Evolutionary conservation across 2,329 filamentous ascomycete species (phyloP).

Genomic region (Drechslerella coelobrocha): DNA sequence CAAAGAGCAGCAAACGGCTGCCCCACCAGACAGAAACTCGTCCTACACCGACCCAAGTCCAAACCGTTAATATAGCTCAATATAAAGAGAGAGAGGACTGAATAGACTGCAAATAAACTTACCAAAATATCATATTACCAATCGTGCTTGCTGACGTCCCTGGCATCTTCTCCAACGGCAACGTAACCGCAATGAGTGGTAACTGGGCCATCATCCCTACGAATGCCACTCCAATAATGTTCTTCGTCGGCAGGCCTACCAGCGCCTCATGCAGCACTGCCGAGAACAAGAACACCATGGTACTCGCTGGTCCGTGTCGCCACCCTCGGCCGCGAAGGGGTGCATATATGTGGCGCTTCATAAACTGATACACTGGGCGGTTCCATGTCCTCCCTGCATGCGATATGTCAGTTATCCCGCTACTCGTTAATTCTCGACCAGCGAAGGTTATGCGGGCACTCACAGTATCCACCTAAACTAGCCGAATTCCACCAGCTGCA

Average conservation of each 20-base stretch:
- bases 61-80: too few relatives aligned
- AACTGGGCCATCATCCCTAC: constrained; percentile 92
- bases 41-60: constrained; percentile 53
- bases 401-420: background rate
- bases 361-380: constrained; percentile 95
- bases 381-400: constrained; percentile 86
- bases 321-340: constrained; percentile 86
- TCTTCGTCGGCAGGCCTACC: constrained; percentile 93
- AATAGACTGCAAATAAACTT: background rate
- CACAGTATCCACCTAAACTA: constrained; percentile 76
- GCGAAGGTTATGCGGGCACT: constrained; percentile 1
- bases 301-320: constrained; percentile 72
- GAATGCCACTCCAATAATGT: constrained; percentile 90
- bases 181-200: constrained; percentile 81
- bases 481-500: constrained; percentile 87
- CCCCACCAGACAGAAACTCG: constrained; percentile 92
- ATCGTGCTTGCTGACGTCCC: constrained; percentile 74
- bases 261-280: constrained; percentile 89
- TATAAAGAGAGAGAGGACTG: too few relatives aligned
- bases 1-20: constrained; percentile 90
- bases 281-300: constrained; percentile 85
- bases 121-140: constrained; percentile 94
- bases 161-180: constrained; percentile 78
- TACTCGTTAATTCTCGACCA: background rate
- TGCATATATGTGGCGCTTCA: constrained; percentile 90